Base-by-base conservation (phyloP, 495 filamentous ascomycete species). In the Neurospora sp. region DNA sequence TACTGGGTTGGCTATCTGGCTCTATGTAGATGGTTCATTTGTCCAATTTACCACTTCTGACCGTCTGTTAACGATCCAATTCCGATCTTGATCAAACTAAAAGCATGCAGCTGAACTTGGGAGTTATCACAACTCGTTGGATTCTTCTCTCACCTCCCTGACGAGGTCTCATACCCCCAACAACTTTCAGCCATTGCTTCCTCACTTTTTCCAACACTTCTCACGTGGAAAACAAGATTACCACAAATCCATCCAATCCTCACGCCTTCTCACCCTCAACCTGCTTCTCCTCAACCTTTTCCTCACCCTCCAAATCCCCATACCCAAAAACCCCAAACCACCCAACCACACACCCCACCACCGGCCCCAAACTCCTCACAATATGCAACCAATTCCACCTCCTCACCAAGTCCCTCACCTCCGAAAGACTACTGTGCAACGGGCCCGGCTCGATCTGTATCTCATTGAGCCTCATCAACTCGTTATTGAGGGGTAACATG, bases 401-500 rank as follows among this genome's bases (percentile, higher is more conserved):
- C 54, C 31, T 37, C 54, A 66, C 54, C 54, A 66, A 66, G 12
- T 66, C 54, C 27, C 23, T 66, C 54, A 66, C 54, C 1, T 66
- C 54, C 5, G 2, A 6, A 2, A 66, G 12, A 8, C 1, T 8
- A 66, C 54, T 66, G 8, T 35, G 27, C 27, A 66, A 18, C 54
- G 54, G 54, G 3, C 54, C 54, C 0, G 54, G 54, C 2, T 66
- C 54, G 0, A 66, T 66, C 27, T 66, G 54, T 0, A 66, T 66
- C 27, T 66, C 70, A 0, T 79, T 73, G 37, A 80, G 62, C 20
- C 70, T 70, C 54, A 81, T 81, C 54, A 83, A 70, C 20, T 31
- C 66, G 41, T 78, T 76, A 39, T 83, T 83, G 31, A 78, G 80
- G 5, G 81, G 75, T 14, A 70, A 38, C 81, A 83, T 82, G 35